Evolutionary conservation across 179 eudicot genomes (phyloP).

Genomic region (Beta lomatogona): DNA sequence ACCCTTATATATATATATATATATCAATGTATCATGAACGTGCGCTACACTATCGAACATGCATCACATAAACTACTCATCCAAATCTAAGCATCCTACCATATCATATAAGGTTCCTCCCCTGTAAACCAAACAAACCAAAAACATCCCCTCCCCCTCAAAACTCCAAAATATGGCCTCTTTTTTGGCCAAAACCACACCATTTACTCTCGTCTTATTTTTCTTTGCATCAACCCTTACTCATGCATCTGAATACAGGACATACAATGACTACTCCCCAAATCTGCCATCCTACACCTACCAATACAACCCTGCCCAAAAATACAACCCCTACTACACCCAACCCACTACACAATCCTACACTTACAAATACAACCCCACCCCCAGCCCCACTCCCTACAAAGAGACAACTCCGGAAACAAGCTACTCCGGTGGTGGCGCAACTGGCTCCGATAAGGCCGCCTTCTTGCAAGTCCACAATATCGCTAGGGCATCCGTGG

Average conservation of each 20-base stretch:
- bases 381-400: neutral
- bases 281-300: neutral
- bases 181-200: neutral
- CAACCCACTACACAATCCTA: no score
- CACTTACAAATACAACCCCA: no score
- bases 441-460: neutral
- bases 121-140: neutral
- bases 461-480: constrained; percentile 6
- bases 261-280: no score
- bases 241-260: neutral
- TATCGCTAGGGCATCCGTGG: neutral
- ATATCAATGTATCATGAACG: neutral
- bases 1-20: no score
- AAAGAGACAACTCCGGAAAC: no score
- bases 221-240: neutral
- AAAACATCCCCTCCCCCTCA: neutral
- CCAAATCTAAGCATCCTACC: neutral
- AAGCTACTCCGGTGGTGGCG: neutral
- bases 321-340: neutral
- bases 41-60: constrained; percentile 19
- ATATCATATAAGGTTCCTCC: neutral
- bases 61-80: neutral
- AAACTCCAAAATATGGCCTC: neutral
- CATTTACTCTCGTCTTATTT: neutral
- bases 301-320: neutral